Conservation (phyloP, 345 rosid species). For the Brassica cretica region DNA sequence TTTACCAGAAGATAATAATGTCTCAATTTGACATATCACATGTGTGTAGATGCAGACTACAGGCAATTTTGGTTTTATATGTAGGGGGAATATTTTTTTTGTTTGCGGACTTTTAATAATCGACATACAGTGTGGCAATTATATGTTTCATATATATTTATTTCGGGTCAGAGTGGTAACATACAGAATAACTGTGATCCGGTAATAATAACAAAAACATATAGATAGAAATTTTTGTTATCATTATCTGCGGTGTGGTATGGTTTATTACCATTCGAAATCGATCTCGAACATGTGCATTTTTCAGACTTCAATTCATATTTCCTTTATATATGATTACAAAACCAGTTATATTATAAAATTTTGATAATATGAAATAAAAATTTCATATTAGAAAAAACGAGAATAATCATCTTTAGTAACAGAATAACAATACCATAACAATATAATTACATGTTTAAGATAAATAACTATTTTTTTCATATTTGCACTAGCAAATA, state of each 20-base stretch:
- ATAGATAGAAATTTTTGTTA: too few species aligned
- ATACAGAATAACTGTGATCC: too few species aligned
- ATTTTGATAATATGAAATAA: too few species aligned
- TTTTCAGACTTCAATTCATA: neutral
- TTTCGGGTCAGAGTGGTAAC: neutral
- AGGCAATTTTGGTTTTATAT: neutral
- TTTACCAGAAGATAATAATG: constrained; percentile 7
- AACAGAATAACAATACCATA: neutral
- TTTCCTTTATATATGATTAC: too few species aligned
- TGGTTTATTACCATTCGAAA: too few species aligned
- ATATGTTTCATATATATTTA: neutral
- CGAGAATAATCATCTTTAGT: neutral
- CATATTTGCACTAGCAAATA: too few species aligned
- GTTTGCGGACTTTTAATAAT: neutral
- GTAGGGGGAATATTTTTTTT: neutral
- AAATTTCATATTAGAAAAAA: too few species aligned
- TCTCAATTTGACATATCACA: constrained; percentile 5
- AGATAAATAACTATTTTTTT: too few species aligned
- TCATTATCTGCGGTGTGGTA: too few species aligned
- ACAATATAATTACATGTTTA: too few species aligned
- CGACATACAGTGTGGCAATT: neutral
- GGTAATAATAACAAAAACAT: too few species aligned
- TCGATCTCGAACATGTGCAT: neutral
- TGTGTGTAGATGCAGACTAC: constrained; percentile 1
- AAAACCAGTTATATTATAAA: too few species aligned